Percentiles rank a stretch among this genome's conserved stretches.
phyloP scores from a whole-genome alignment of 108 stramenopile species.

The Nannochloropsis granulata region DNA sequence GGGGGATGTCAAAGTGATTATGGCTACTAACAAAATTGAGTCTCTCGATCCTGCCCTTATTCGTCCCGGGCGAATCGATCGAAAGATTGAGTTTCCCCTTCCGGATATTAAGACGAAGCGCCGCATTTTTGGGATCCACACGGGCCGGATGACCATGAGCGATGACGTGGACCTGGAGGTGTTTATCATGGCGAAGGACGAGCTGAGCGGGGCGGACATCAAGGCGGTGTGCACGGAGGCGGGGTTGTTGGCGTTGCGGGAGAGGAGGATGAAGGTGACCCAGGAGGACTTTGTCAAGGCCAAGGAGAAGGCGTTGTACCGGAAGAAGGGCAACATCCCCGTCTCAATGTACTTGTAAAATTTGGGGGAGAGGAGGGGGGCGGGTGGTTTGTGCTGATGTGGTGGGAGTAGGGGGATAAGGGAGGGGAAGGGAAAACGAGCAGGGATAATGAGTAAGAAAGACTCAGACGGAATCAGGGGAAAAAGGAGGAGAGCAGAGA shows the following conservation, averaged over 20 bases:
- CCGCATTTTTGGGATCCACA: slow-evolving; percentile 97
- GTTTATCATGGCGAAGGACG: slow-evolving; percentile 95
- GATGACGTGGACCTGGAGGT: slow-evolving; percentile 95
- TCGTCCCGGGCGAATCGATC: slow-evolving; percentile 95
- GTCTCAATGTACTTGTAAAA: slow-evolving; percentile 75
- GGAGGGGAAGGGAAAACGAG: neutral
- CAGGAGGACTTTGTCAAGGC: slow-evolving; percentile 90
- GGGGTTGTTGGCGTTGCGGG: slow-evolving; percentile 92
- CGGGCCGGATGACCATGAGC: slow-evolving; percentile 71
- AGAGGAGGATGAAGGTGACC: slow-evolving; percentile 96
- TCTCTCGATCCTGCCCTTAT: slow-evolving; percentile 94
- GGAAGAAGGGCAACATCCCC: slow-evolving; percentile 97
- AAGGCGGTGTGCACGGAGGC: slow-evolving; percentile 98
- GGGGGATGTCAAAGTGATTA: slow-evolving; percentile 95
- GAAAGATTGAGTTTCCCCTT: slow-evolving; percentile 98
- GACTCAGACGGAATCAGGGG: neutral
- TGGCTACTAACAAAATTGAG: slow-evolving; percentile 98
- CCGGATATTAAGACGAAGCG: slow-evolving; percentile 94
- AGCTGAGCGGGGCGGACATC: slow-evolving; percentile 95
- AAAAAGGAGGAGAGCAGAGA: neutral
- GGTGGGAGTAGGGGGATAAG: neutral
- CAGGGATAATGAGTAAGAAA: neutral
- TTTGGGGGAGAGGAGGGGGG: neutral
- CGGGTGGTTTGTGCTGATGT: neutral
- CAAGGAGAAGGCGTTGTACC: slow-evolving; percentile 96